Base-by-base conservation (phyloP, 306 rosid genomes). In the Sphenostylis stenocarpa region DNA sequence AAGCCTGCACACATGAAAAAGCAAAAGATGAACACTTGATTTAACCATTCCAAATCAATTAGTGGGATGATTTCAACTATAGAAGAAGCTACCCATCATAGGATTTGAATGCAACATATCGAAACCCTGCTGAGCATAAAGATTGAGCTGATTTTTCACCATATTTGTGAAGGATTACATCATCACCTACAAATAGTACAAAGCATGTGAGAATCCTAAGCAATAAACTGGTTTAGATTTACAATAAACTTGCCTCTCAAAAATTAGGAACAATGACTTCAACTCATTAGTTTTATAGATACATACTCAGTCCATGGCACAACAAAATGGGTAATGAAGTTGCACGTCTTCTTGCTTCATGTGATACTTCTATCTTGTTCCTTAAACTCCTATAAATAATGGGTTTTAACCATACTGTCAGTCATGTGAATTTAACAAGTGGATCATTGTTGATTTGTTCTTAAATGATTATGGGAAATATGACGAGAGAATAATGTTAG, bases 271-370 rank as follows among this genome's bases (percentile, higher is more conserved):
- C 19, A 13, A 12, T 8, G 62, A 41, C n/a, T 60, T 45, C 20
- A 69, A 26, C 39, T 62, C 13, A 11, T 71, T 33, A 80, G 49
- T 33, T 73, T 34, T 74, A 16, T 19, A 66, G 79, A 85, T 53
- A 75, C 94, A 0, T 86, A 93, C 99, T 62, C 31, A 29, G 87
- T 88, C 99, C 99, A 76, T 96, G 99, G 79, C 91, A 89, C 61
- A 86, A 80, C 51, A 91, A 77, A 82, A 96, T 83, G 13, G 97
- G 99, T 48, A 96, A 77, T 11, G 97, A 90, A 11, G 90, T 93
- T 5, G 98, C 98, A 20, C 99, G 85, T 90, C 98, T 89, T 68
- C 88, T 75, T 56, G 98, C 90, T 81, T 96, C 99, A 38, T 92
- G 88, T 21, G 93, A 89, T 19, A 83, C 91, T 87, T 91, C 98